Conservation (phyloP, 108 stramenopile genomes). For the Mayamaea pseudoterrestris region DNA sequence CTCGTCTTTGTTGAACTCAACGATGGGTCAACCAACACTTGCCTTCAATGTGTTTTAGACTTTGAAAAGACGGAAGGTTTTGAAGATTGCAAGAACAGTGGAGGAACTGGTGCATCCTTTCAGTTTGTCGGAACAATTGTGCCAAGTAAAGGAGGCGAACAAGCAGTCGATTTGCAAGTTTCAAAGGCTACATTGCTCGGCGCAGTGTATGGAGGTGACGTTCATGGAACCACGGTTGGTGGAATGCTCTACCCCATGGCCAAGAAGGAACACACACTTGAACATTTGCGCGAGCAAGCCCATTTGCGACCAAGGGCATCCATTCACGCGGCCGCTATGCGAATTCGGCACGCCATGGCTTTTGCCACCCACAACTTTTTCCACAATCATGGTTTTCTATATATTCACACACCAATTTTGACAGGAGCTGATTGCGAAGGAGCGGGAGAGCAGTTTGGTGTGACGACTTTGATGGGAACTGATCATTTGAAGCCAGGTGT, state of each 20-base stretch:
- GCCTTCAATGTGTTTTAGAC: conserved; percentile 49
- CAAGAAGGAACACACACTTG: conserved; percentile 58
- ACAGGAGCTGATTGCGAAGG: conserved; percentile 93
- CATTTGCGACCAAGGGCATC: conserved; percentile 66
- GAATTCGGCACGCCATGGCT: conserved; percentile 75
- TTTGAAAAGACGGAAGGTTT: conserved; percentile 29
- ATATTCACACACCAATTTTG: conserved; percentile 79
- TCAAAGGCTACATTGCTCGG: conserved; percentile 33
- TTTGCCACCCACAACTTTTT: conserved; percentile 82
- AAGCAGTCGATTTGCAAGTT: conserved; percentile 58
- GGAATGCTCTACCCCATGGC: conserved; percentile 37
- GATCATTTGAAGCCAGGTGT: conserved; percentile 28
- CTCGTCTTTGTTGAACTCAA: conserved; percentile 70
- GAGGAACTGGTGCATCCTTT: conserved; percentile 53
- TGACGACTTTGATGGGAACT: conserved; percentile 53
- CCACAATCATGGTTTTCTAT: conserved; percentile 65
- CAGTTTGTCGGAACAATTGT: conserved; percentile 42
- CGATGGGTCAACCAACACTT: conserved; percentile 50
- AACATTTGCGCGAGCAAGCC: conserved; percentile 57
- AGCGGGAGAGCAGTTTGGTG: conserved; percentile 87
- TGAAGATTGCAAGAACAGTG: conserved; percentile 25
- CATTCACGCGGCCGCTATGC: conserved; percentile 54
- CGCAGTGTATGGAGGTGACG: conserved; percentile 39
- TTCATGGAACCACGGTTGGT: conserved; percentile 30
- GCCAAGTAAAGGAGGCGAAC: conserved; percentile 35